phyloP scores from a whole-genome alignment of 176 grass and related monocot species.

The Musa schizocarpa region DNA sequence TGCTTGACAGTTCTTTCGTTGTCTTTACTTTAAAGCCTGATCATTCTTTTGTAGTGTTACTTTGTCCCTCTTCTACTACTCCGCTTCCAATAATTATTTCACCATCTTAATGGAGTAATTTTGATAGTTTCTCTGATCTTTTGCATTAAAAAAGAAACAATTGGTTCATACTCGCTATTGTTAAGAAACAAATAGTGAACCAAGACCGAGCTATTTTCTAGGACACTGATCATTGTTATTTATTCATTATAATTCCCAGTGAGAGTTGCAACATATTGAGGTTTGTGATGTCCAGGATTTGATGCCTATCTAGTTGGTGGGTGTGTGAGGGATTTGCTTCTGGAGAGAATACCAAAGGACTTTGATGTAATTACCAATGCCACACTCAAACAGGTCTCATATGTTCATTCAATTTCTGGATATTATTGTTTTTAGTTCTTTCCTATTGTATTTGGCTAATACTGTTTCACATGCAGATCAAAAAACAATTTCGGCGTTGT shows the following conservation, averaged over 20 bases:
- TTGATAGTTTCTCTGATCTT: too few species aligned
- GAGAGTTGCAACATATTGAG: conserved; percentile 15
- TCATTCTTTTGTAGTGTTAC: too few species aligned
- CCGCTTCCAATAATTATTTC: too few species aligned
- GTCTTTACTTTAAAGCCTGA: too few species aligned
- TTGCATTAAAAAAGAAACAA: too few species aligned
- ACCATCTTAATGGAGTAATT: too few species aligned
- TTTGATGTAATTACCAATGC: conserved; percentile 87
- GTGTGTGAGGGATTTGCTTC: conserved; percentile 78
- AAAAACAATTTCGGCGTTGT: conserved; percentile 31
- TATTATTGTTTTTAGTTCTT: neutral
- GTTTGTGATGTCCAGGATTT: conserved; percentile 44
- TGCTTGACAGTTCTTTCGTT: too few species aligned
- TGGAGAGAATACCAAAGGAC: conserved; percentile 77
- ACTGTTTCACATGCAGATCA: conserved; percentile 49
- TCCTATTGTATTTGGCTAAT: conserved; percentile 11
- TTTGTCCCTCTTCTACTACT: too few species aligned
- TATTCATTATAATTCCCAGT: conserved; percentile 6
- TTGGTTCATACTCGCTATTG: too few species aligned
- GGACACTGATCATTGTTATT: conserved; percentile 1
- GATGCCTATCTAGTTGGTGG: conserved; percentile 88
- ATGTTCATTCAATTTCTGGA: neutral
- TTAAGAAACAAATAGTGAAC: too few species aligned
- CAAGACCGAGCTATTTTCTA: neutral
- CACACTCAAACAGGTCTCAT: conserved; percentile 55